Evolutionary conservation across 208 protist genomes (phyloP), one percentile per base, ranked within the genome.

Genomic region (Novymonas esmeraldas): DNA sequence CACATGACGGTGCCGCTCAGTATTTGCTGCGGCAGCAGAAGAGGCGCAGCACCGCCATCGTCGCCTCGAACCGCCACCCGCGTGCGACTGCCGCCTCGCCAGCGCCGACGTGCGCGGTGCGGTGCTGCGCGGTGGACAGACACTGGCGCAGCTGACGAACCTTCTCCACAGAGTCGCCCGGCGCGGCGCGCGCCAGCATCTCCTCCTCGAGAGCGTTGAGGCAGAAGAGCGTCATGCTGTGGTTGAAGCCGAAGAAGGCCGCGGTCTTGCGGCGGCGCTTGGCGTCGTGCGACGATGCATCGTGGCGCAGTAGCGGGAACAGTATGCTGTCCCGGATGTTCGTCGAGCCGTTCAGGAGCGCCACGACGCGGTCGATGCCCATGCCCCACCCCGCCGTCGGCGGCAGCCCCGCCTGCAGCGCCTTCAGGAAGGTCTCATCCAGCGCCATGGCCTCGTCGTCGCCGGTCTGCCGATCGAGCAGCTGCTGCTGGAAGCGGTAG

Each of bases 331-430:
- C 92, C 39, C 94, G 89, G 51, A 98, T 95, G 38, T 59, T 84
- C n/a, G 36, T 55, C 9, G 87, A 86, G 42, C 85, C 87, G n/a
- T 94, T 93, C 2, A 99, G 76, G 6, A 99, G 64, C 95, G 98
- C 98, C 5, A 90, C 73, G 3, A 98, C 70, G 44, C 98, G 79
- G 68, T 99, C 98, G 46, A 99, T 93, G 60, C 98, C 98, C 65
- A 99, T 87, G 42, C 98, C 98, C 90, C 93, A 98, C 36, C 98
- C 98, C 31, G 87, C 96, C 10, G 95, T 98, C 7, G 97, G 97
- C 9, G 96, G 96, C 49, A 99, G 64, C 6, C 93, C 98, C 28
- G 93, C 92, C 70, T 99, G 96, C 4, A 99, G 78, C n/a, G 94
- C 86, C 68, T 95, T 94, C 7, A 92, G 84, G 71, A 98, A 98